Conservation (phyloP, 805 yeast species). For the Hanseniaspora hatyaiensis region DNA sequence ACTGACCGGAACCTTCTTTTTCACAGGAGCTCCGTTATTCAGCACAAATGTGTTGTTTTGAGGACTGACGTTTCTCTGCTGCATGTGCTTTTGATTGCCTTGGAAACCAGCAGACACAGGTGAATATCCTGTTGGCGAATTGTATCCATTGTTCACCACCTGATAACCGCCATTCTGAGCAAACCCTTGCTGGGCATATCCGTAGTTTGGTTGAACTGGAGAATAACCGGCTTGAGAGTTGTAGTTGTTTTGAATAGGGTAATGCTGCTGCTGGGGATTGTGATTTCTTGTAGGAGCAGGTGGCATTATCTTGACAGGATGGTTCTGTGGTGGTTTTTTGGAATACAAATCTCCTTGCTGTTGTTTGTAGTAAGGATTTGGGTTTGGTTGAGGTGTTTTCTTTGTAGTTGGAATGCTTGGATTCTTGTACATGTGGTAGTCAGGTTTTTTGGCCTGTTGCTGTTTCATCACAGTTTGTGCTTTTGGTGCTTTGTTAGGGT, state of each 20-base stretch:
- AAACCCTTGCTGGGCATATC: neutral
- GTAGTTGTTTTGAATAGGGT: neutral
- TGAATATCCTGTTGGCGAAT: neutral
- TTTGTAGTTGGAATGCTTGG: neutral
- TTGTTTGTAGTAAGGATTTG: slow-evolving; percentile 16
- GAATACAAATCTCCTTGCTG: slow-evolving; percentile 15
- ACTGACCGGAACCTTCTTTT: slow-evolving; percentile 6
- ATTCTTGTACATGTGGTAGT: neutral
- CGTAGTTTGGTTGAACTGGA: neutral
- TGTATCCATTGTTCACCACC: slow-evolving; percentile 14
- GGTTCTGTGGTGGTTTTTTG: too few relatives aligned
- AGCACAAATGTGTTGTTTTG: neutral
- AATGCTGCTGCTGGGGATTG: too few relatives aligned
- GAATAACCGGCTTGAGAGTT: neutral
- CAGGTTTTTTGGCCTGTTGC: neutral
- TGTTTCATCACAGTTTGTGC: too few relatives aligned
- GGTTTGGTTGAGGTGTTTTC: slow-evolving; percentile 5
- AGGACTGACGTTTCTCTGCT: slow-evolving; percentile 13
- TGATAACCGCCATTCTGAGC: neutral
- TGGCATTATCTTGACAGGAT: too few relatives aligned
- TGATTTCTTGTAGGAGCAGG: too few relatives aligned
- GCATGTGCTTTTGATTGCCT: neutral
- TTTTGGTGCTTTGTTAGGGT: neutral
- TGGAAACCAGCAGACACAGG: slow-evolving; percentile 16
- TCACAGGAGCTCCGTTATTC: slow-evolving; percentile 5